Percentiles rank a stretch among this genome's conserved stretches.
Evolutionary conservation across 2,329 filamentous ascomycete genomes (phyloP).

Genomic region (Fusarium acutatum): DNA sequence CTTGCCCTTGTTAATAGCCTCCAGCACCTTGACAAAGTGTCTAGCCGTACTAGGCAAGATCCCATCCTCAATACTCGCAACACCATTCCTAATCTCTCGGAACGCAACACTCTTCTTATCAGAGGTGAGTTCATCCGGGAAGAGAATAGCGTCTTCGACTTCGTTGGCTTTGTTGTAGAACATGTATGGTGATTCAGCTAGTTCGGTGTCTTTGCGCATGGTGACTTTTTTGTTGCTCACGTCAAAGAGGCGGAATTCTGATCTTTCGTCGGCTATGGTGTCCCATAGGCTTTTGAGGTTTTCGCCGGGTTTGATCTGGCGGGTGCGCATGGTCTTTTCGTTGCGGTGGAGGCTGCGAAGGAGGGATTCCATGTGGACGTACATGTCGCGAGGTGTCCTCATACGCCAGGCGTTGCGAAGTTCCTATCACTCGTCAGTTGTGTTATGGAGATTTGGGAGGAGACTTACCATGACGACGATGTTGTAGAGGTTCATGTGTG

Average conservation of each 20-base stretch:
- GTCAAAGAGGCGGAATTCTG: conserved; percentile 22
- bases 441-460: rapidly evolving
- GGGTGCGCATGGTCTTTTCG: conserved; percentile 34
- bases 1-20: conserved; percentile 6
- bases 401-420: conserved; percentile 42
- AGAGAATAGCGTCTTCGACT: conserved; percentile 38
- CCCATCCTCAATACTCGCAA: conserved; percentile 29
- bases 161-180: conserved; percentile 41
- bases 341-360: conserved; percentile 35
- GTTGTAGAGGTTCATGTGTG: conserved; percentile 29
- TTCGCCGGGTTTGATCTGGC: conserved; percentile 38
- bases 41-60: conserved; percentile 14
- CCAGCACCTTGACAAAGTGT: conserved; percentile 12
- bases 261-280: conserved; percentile 23
- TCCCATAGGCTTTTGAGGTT: conserved; percentile 38
- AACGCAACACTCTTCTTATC: conserved; percentile 30
- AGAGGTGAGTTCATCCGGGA: conserved; percentile 34
- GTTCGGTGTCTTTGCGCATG: background rate
- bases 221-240: conserved; percentile 4
- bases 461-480: conserved; percentile 20
- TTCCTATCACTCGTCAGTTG: background rate
- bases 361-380: conserved; percentile 35
- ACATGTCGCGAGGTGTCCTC: conserved; percentile 31
- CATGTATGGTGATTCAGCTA: conserved; percentile 20
- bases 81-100: conserved; percentile 33